Conservation (phyloP, 2,329 filamentous ascomycete genomes). For the Aspergillus oerlinghausenensis region DNA sequence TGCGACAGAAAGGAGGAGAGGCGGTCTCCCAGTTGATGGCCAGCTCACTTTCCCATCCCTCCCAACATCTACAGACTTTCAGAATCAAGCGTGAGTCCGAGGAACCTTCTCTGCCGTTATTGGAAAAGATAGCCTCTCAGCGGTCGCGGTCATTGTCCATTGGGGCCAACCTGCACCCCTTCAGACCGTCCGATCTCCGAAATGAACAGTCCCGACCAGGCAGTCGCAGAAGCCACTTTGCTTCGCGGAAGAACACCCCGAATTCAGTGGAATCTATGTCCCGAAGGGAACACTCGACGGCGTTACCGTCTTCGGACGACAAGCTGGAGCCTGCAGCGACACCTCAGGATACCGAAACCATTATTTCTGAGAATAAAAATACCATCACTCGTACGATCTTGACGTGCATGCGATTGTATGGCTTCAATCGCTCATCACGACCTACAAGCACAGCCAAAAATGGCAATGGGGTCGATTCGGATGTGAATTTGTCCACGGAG, state of each 20-base stretch:
- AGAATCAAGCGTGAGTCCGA: constrained; percentile 36
- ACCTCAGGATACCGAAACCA: constrained; percentile 24
- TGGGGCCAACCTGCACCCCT: constrained; percentile 21
- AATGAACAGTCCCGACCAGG: constrained; percentile 16
- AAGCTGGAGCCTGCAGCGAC: constrained; percentile 12
- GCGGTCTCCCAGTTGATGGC: constrained; percentile 40
- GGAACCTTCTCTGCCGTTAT: constrained; percentile 22
- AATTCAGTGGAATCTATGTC: constrained; percentile 22
- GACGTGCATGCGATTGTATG: constrained; percentile 42
- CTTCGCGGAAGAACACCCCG: constrained; percentile 17
- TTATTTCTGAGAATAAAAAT: constrained; percentile 37
- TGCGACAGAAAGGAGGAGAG: constrained; percentile 37
- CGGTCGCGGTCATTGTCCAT: constrained; percentile 33
- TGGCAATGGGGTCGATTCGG: background rate
- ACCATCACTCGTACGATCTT: constrained; percentile 40
- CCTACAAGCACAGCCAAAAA: constrained; percentile 9
- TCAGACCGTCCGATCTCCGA: constrained; percentile 14
- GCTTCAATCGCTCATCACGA: constrained; percentile 32
- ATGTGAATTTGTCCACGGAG: background rate
- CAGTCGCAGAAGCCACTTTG: constrained; percentile 18
- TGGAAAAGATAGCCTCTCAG: constrained; percentile 26
- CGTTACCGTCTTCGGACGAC: constrained; percentile 12
- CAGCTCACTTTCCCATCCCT: constrained; percentile 23
- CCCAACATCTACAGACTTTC: constrained; percentile 27
- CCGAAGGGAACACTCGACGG: constrained; percentile 9